Evolutionary conservation across 2,329 filamentous ascomycete genomes (phyloP), one percentile per base, ranked within the genome.

Genomic region (Fusarium ramigenum): DNA sequence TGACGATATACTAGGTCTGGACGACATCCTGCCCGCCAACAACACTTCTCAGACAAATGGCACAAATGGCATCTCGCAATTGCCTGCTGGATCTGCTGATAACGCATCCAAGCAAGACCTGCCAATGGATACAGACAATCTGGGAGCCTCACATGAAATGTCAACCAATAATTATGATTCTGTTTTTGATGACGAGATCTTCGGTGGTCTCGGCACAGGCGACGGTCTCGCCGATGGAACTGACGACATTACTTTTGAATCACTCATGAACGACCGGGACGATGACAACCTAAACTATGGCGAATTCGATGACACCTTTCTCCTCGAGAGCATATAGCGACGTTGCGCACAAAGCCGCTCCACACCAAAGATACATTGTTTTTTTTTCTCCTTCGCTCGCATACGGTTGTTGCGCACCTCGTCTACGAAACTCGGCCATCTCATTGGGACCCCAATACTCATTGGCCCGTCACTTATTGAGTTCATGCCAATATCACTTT

Each of bases 271-370:
- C 54, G 80, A 79, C 70, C 86, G 85, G 25, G 65, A 82, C 34
- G 58, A 73, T 77, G 64, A 74, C 12, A 63, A 66, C 18, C 84
- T 84, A 66, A 83, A 85, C 46, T 62, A 76, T 58, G 83, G 82
- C 12, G 84, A 86, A 53, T 87, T 86, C 64, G 86, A 89, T 66
- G 79, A 82, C 5, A 47, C 40, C 7, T 88, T 84, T 66, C 88
- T 88, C 11, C 78, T 86, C 6, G 78, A 81, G 40, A 74, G 77
- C 43, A 57, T 74, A 21, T 66, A 75, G 16, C 68, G 44, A 60
- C 28, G 25, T 30, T 39, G 10, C 53, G 40, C 32, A 21, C 7
- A 9, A 36, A 47, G 7, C 42, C 44, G 23, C 34, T 25, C 21
- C 32, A 16, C 25, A 9, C 18, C 21, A 32, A 42, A 19, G 23